Percentiles rank a stretch among this genome's conserved stretches.
Conservation (phyloP, 2,329 filamentous ascomycete species). For the Calonectria multiphialidica region DNA sequence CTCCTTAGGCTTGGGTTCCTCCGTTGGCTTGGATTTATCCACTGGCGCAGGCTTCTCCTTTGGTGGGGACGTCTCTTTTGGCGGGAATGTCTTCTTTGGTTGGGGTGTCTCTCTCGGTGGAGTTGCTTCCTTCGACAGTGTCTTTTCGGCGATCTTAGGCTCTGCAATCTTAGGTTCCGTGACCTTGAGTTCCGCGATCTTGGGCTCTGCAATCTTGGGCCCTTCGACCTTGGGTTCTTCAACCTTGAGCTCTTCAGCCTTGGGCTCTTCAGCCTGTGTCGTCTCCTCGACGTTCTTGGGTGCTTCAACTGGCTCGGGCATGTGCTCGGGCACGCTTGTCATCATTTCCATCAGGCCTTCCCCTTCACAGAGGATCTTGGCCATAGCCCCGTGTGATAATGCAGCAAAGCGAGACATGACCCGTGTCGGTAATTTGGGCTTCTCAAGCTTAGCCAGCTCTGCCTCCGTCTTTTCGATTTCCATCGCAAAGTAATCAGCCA, state of each 20-base stretch:
- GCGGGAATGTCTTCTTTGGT: conserved; percentile 23
- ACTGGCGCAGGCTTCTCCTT: neutral
- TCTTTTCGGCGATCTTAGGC: too few relatives aligned
- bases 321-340: conserved; percentile 52
- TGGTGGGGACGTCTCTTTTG: neutral
- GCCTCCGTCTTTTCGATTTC: conserved; percentile 65
- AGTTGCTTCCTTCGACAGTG: conserved; percentile 25
- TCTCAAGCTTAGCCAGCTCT: conserved; percentile 61
- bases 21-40: neutral
- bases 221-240: conserved; percentile 25
- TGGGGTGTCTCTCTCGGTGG: conserved; percentile 24
- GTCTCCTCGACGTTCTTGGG: conserved; percentile 28
- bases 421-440: conserved; percentile 52
- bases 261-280: neutral
- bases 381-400: conserved; percentile 62
- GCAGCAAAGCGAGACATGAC: conserved; percentile 61
- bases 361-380: conserved; percentile 59
- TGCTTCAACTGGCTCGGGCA: conserved; percentile 11
- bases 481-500: conserved; percentile 67
- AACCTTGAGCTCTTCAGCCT: conserved; percentile 28
- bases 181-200: too few relatives aligned
- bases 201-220: conserved; percentile 26
- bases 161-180: too few relatives aligned
- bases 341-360: conserved; percentile 59
- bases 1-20: neutral